Conservation (phyloP, 768 basidiomycete species). For the Collybia mongolica region DNA sequence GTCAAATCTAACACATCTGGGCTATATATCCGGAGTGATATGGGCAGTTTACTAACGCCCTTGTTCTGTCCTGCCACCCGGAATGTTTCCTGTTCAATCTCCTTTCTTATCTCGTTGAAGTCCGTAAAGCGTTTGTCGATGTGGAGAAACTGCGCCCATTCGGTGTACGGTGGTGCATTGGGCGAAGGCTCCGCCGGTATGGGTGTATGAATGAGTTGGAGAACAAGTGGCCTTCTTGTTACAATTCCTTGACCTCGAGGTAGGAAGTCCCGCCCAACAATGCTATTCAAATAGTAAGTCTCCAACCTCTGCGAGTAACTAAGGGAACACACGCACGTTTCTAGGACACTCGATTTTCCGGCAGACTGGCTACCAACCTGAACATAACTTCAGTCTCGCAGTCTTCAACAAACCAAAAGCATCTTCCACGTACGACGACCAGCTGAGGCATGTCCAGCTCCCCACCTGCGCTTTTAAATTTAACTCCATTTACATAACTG, state of each 20-base stretch:
- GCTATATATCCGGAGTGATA: conserved; percentile 93
- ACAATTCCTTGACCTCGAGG: conserved; percentile 93
- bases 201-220: conserved; percentile 94
- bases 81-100: conserved; percentile 98
- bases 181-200: conserved; percentile 47
- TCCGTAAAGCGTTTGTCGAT: conserved; percentile 97
- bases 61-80: conserved; percentile 98
- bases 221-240: conserved; percentile 90
- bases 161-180: conserved; percentile 52
- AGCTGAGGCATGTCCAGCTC: conserved; percentile 93
- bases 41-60: conserved; percentile 94
- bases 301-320: conserved; percentile 3
- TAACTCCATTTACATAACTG: conserved; percentile 1
- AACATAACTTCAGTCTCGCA: background rate
- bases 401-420: background rate
- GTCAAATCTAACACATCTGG: conserved; percentile 95
- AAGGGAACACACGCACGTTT: conserved; percentile 67
- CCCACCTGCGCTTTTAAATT: conserved; percentile 52
- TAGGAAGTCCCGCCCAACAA: conserved; percentile 92
- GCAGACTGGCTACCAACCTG: conserved; percentile 97
- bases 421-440: conserved; percentile 64
- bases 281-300: conserved; percentile 43
- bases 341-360: conserved; percentile 94
- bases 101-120: conserved; percentile 88
- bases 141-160: conserved; percentile 98